These are phyloP conservation scores for Leccinum subrobustum DNA, from an alignment of 1,284 basidiomycete genomes.

Conservation along the genomic window DNA sequence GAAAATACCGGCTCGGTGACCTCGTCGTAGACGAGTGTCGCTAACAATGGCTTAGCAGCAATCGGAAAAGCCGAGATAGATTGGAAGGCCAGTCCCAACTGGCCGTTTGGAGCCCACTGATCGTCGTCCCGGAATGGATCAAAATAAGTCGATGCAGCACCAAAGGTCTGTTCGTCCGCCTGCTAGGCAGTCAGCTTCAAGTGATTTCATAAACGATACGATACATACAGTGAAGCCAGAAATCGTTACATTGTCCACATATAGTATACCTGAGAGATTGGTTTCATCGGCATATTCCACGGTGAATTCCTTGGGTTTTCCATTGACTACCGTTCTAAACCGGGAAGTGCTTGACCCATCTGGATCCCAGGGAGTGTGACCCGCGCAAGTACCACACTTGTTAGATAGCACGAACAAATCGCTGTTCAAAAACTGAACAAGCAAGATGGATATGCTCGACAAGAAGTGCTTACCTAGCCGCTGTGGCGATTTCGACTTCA, in stretches of 20 bases:
- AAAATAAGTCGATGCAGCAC: no score
- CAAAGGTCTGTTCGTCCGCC: not conserved
- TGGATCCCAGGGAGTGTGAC: not conserved
- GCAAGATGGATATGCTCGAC: not conserved
- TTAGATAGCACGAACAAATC: not conserved
- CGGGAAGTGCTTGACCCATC: not conserved
- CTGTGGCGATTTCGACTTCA: not conserved
- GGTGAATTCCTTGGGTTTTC: not conserved
- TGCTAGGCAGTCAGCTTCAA: not conserved
- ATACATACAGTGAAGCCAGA: not conserved
- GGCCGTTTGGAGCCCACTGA: no score
- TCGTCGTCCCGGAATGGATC: rapidly evolving
- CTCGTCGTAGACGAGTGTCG: no score
- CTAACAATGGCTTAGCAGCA: no score
- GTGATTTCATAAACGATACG: not conserved
- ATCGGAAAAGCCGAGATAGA: no score
- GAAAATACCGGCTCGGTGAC: no score
- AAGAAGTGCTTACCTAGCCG: no score
- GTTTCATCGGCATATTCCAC: not conserved
- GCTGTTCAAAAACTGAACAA: not conserved
- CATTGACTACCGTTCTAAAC: no score
- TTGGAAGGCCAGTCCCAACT: no score
- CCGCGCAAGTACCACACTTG: not conserved
- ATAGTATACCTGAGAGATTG: not conserved
- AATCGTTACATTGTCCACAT: not conserved